Evolutionary conservation across 2,329 filamentous ascomycete species (phyloP).

Genomic region (Penicillium sp.): DNA sequence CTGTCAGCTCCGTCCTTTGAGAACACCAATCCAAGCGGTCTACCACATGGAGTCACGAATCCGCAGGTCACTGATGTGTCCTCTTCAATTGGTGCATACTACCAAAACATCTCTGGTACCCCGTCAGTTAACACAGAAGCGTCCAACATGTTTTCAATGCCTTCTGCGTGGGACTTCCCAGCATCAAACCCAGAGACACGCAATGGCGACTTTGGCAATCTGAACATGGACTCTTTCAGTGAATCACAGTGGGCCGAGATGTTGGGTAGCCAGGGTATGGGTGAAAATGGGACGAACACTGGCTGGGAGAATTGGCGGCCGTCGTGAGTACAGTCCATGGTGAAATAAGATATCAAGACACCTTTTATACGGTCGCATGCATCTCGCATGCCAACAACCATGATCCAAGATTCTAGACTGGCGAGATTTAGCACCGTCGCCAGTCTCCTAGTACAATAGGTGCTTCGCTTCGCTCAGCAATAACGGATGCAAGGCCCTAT

Average conservation of each 20-base stretch:
- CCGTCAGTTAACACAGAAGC: conserved; percentile 19
- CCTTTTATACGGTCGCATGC: background rate
- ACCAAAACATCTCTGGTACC: conserved; percentile 13
- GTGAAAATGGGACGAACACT: conserved; percentile 12
- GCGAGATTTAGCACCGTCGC: background rate
- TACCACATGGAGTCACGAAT: conserved; percentile 15
- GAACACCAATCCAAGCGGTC: conserved; percentile 14
- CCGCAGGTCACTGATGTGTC: conserved; percentile 16
- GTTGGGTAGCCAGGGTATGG: conserved; percentile 26
- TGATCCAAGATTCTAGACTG: background rate
- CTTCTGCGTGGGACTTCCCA: conserved; percentile 32
- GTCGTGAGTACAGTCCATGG: conserved; percentile 11
- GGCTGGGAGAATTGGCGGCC: conserved; percentile 31
- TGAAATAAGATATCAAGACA: background rate
- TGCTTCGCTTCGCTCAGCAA: background rate
- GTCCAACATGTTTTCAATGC: conserved; percentile 26
- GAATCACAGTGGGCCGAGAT: conserved; percentile 39
- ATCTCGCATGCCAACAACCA: background rate
- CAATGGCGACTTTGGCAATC: conserved; percentile 19
- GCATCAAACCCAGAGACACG: conserved; percentile 13
- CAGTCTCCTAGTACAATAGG: background rate
- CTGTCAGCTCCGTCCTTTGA: conserved; percentile 15
- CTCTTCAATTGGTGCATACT: conserved; percentile 17
- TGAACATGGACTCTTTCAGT: conserved; percentile 28
- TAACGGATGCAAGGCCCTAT: background rate